These are phyloP conservation scores for Amaranthus tricolor DNA, from an alignment of 179 eudicot species.

Conservation along the genomic window DNA sequence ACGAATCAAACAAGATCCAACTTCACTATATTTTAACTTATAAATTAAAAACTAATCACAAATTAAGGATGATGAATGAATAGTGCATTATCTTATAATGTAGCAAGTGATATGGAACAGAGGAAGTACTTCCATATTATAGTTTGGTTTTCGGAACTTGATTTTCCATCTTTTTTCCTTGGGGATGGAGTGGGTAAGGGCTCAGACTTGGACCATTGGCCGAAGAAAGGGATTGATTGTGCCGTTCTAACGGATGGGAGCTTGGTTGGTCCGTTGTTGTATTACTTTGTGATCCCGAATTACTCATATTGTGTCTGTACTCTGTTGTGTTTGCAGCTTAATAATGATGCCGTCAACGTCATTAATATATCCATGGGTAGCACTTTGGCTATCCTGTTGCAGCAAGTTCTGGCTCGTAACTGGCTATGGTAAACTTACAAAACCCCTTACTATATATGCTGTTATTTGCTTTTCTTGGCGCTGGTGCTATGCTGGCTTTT, in stretches of 20 bases:
- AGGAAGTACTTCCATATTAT: neutral
- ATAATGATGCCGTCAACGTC: slow-evolving; percentile 81
- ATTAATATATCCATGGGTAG: slow-evolving; percentile 87
- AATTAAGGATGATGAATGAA: too few relatives aligned
- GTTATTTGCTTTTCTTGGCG: neutral
- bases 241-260: too few relatives aligned
- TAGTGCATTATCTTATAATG: too few relatives aligned
- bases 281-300: neutral
- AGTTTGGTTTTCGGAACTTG: neutral
- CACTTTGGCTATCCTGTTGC: slow-evolving; percentile 66
- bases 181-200: neutral
- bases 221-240: too few relatives aligned
- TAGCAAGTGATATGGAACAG: too few relatives aligned
- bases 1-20: too few relatives aligned
- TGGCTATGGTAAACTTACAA: slow-evolving; percentile 29
- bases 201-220: too few relatives aligned
- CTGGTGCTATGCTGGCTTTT: neutral
- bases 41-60: too few relatives aligned
- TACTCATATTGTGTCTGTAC: neutral
- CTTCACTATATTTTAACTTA: too few relatives aligned
- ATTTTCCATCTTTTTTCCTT: neutral
- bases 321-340: slow-evolving; percentile 52
- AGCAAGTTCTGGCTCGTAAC: slow-evolving; percentile 48
- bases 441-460: neutral
- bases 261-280: neutral